A percentile compares a stretch with the other conserved stretches of the same genome.
Conservation (phyloP, 345 rosid genomes). For the Euclidium syriacum region DNA sequence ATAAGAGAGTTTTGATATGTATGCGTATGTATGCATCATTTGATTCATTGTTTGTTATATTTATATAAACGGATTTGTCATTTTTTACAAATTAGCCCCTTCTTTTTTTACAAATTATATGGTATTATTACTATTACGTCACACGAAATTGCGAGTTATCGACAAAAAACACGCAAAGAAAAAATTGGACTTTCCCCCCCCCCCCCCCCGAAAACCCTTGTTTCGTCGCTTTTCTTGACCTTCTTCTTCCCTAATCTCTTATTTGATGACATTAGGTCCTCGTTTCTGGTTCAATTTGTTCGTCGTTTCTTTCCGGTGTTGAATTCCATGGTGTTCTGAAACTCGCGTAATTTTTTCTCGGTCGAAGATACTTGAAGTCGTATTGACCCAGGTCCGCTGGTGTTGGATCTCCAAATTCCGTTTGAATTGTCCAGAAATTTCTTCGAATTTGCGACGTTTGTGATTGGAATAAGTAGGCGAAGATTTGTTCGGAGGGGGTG, state of each 20-base stretch:
- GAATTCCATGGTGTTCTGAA: neutral
- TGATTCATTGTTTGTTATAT: slow-evolving; percentile 21
- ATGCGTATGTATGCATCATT: slow-evolving; percentile 1
- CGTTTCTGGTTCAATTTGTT: no score
- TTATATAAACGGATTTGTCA: neutral
- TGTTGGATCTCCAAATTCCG: slow-evolving; percentile 7
- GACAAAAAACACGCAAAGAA: no score
- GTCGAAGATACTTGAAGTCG: neutral
- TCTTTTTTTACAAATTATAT: no score
- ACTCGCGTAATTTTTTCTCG: slow-evolving; percentile 12
- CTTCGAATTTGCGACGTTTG: neutral
- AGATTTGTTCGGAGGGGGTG: neutral
- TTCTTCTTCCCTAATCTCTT: no score
- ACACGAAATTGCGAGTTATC: no score
- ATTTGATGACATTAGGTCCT: no score
- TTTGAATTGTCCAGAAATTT: neutral
- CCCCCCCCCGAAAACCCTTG: neutral
- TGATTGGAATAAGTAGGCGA: neutral
- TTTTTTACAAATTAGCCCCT: no score
- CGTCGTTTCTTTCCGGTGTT: neutral
- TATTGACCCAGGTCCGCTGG: neutral
- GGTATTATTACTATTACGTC: no score
- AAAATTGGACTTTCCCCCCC: no score
- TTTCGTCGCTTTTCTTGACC: no score
- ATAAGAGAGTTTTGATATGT: neutral